Percentiles rank a stretch among this genome's conserved stretches.
Conservation (phyloP, 805 yeast genomes). For the Kazachstania psychrophila region DNA sequence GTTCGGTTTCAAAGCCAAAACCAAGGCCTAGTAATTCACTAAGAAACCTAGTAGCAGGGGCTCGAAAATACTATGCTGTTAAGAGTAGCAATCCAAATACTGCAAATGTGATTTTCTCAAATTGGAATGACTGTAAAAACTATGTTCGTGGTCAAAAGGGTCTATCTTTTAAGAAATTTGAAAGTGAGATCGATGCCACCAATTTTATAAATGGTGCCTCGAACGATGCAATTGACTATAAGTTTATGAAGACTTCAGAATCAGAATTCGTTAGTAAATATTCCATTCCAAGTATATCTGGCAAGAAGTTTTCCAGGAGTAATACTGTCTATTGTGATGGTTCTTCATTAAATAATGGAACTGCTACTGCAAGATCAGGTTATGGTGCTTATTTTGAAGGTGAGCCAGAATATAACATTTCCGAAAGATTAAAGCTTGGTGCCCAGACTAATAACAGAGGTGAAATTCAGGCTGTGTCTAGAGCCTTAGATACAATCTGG, state of each 20-base stretch:
- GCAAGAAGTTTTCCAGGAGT: slow-evolving; percentile 3
- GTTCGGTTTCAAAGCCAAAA: too few relatives aligned
- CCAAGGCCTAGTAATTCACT: too few relatives aligned
- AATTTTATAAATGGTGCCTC: slow-evolving; percentile 20
- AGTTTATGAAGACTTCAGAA: slow-evolving; percentile 12
- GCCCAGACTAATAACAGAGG: slow-evolving; percentile 72
- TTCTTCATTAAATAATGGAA: slow-evolving; percentile 56
- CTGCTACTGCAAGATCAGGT: slow-evolving; percentile 36
- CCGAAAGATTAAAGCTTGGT: slow-evolving; percentile 40
- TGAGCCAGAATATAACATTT: slow-evolving; percentile 39
- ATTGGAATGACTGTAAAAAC: slow-evolving; percentile 30
- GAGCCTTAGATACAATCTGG: slow-evolving; percentile 43
- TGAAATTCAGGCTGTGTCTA: slow-evolving; percentile 58
- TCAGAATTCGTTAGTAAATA: slow-evolving; percentile 10
- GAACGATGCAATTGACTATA: slow-evolving; percentile 12
- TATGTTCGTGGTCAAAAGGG: slow-evolving; percentile 30
- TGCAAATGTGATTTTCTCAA: slow-evolving; percentile 20
- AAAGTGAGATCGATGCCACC: slow-evolving; percentile 27
- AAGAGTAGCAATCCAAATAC: slow-evolving; percentile 24
- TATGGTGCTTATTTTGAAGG: slow-evolving; percentile 68
- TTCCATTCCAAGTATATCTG: background rate
- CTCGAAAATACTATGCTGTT: slow-evolving; percentile 26
- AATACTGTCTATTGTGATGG: slow-evolving; percentile 64
- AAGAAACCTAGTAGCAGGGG: too few relatives aligned
- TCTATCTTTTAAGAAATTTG: slow-evolving; percentile 37